These are phyloP conservation scores for Murraya paniculata DNA, from an alignment of 345 rosid species.

Conservation along the genomic window DNA sequence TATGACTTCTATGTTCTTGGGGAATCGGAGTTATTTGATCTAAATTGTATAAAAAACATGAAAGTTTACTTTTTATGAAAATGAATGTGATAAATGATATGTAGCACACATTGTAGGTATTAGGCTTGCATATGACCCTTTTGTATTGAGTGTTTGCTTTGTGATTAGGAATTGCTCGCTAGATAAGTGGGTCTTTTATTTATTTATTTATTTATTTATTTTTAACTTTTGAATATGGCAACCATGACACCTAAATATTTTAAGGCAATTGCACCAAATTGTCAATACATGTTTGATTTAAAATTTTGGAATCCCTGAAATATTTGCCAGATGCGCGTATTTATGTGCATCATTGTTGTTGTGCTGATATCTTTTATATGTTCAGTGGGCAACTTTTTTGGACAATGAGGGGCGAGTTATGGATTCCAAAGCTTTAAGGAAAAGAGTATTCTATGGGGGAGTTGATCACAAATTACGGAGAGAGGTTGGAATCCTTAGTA, in stretches of 20 bases:
- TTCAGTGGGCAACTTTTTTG: constrained; percentile 79
- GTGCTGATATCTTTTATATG: constrained; percentile 13
- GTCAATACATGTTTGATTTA: neutral
- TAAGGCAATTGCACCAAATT: neutral
- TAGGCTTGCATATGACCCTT: neutral
- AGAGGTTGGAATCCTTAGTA: constrained; percentile 54
- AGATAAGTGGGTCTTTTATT: neutral
- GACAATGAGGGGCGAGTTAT: constrained; percentile 84
- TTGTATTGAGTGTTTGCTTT: neutral
- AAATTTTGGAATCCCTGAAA: neutral
- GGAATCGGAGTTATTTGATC: neutral
- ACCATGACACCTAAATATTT: neutral
- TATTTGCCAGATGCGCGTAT: neutral
- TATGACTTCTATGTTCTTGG: neutral
- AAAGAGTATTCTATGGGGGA: constrained; percentile 94
- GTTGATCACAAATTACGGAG: constrained; percentile 67
- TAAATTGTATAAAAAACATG: neutral
- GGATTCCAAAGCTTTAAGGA: constrained; percentile 66
- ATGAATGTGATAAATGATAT: neutral
- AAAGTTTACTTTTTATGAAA: neutral
- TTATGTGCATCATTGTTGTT: neutral
- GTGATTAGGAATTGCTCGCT: neutral
- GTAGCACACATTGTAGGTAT: neutral
- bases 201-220: too few relatives aligned
- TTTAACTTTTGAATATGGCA: neutral